Percentiles rank a stretch among this genome's conserved stretches.
Conservation (phyloP, 2,329 filamentous ascomycete species). For the Aspergillaceae sp. region DNA sequence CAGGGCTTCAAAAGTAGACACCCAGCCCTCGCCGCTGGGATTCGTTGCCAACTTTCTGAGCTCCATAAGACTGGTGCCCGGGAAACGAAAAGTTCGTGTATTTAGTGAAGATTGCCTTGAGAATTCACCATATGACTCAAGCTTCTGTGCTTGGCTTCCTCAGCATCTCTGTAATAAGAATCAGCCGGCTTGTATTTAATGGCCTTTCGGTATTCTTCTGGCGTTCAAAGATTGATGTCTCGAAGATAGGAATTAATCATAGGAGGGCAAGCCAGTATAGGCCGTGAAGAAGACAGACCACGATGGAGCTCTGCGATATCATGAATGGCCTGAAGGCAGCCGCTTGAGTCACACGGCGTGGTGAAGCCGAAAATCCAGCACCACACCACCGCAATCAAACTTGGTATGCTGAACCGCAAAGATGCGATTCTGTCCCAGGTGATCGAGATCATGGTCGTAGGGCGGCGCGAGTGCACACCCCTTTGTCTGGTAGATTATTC, state of each 20-base stretch:
- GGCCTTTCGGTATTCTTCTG: not conserved
- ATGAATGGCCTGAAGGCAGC: constrained; percentile 2
- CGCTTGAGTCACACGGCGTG: constrained; percentile 3
- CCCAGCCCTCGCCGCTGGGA: not conserved
- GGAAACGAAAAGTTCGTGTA: not conserved
- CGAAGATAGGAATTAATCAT: not conserved
- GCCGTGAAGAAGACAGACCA: not conserved
- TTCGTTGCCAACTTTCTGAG: not conserved
- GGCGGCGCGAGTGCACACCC: not conserved
- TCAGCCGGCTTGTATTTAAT: not conserved
- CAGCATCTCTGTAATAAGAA: no score
- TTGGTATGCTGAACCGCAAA: constrained; percentile 4
- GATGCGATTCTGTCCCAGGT: not conserved
- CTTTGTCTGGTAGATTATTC: not conserved
- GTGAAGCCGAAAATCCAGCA: constrained; percentile 3
- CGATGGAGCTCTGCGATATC: not conserved
- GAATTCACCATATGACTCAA: no score
- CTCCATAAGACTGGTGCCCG: not conserved
- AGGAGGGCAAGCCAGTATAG: not conserved
- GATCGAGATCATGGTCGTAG: not conserved
- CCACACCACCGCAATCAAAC: constrained; percentile 4
- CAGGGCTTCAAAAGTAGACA: constrained; percentile 1
- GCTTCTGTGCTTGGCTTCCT: no score
- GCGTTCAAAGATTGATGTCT: not conserved
- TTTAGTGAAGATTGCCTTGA: not conserved